Percentiles rank a stretch among this genome's conserved stretches.
Evolutionary conservation across 2,329 filamentous ascomycete species (phyloP).

Genomic region (Alternaria panax): DNA sequence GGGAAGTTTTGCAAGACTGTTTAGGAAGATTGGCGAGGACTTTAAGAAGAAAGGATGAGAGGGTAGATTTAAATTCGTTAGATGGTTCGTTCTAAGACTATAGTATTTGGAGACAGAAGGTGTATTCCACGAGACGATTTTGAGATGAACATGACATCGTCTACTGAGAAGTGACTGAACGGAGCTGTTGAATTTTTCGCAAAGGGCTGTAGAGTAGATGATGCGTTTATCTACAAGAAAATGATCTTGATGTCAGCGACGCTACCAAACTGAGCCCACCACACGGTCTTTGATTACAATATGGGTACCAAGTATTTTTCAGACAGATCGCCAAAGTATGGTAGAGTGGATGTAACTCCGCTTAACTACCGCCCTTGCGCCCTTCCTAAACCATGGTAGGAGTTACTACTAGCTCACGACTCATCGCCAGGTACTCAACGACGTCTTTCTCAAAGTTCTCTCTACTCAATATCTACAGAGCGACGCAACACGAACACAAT

Average conservation of each 20-base stretch:
- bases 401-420: background rate
- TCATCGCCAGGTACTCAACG: background rate
- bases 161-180: background rate
- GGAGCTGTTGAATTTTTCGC: background rate
- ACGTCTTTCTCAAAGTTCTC: background rate
- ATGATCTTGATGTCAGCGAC: background rate
- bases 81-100: background rate
- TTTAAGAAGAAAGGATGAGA: background rate
- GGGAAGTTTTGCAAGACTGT: constrained; percentile 35
- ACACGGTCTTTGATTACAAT: background rate
- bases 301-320: background rate
- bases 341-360: no score
- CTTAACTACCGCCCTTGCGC: background rate
- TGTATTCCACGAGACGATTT: background rate
- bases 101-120: background rate
- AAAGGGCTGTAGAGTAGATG: background rate
- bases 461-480: background rate
- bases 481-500: no score
- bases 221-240: background rate
- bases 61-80: background rate
- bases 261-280: background rate
- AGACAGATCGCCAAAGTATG: background rate
- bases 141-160: background rate
- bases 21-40: constrained; percentile 22
- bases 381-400: constrained; percentile 1